Base-by-base conservation (phyloP, 1,284 basidiomycete genomes). In the Boletellus deceptivus region DNA sequence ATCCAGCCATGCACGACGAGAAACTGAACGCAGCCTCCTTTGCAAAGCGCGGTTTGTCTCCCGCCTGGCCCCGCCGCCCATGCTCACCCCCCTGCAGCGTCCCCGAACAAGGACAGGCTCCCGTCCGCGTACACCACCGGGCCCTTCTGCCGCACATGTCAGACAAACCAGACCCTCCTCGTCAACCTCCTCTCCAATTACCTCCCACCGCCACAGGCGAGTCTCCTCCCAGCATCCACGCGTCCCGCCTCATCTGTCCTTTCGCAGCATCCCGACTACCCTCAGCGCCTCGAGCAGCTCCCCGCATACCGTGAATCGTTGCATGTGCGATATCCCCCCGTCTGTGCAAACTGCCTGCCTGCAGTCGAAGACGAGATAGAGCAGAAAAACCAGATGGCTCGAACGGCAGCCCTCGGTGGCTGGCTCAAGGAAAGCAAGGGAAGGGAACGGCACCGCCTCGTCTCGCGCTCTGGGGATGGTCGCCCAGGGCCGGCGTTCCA, bases 141-240 rank as follows among this genome's bases (percentile, higher is more conserved):
- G 3, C 77, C 83, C 4, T 94, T 95, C 74, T 97, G 93, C 67
- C 84, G 86, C 57, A 82, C 80, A 11, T 96, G 93, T 66, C 82
- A 88, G 55, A 90, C 90, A n/a, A 96, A 96, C 69, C 91, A 96
- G 64, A 86, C 83, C 69, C 78, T 97, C 27, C 76, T 93, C 46
- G 75, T 91, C 55, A 91, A 93, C 65, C 77, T 97, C 48, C 72
- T 96, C 25, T 89, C 91, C 5, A 93, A 90, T 58, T 97, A 95
- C 65, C 78, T 95, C 0, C 92, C 93, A 43, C 72, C 73, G 50
- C 79, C 75, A 16, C 75, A 76, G 63, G 90, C 82, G 64, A 62
- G 78, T 71, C 17, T 7, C n/a, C 16, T 44, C 25, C 0, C 31
- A 7, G 0, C 13, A 27, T 16, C 45, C 29, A 3, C 39, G n/a